Evolutionary conservation across 345 rosid genomes (phyloP), one percentile per base, ranked within the genome.

Genomic region (Pistacia vera): DNA sequence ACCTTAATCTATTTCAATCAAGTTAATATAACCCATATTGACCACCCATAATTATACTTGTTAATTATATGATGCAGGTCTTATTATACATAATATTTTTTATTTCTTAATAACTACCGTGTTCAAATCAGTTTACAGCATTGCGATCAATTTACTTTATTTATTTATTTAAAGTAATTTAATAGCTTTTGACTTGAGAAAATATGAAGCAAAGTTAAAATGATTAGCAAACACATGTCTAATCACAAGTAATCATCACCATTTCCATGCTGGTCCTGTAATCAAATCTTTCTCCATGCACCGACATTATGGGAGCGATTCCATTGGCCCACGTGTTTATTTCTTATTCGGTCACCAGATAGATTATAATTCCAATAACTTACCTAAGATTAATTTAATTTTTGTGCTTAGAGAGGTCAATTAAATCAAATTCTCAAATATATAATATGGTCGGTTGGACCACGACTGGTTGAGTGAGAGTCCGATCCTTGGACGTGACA

Each of bases 211-310:
- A 35, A 57, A 46, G 66, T 67, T 67, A 66, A 80, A 83, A 78
- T 78, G 66, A 81, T 81, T 75, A 80, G 68, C 11, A 61, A 11
- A 70, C 82, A 81, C 79, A 81, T 73, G 84, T 13, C 66, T 44
- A 38, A 58, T 57, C 57, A 28, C 36, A 63, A 8, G 72, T 63
- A 74, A 80, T 83, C 51, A 77, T 77, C 56, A 61, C 11, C 22
- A 2, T 41, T 4, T 0, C 10, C 54, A 65, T 44, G 22, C 58
- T 68, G 60, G 44, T 68, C 72, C 11, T 51, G 4, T 68, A 52
- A 52, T 68, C 59, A 30, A 49, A 49, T n/a, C 69, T 41, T 6
- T 8, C 12, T 41, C 22, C n/a, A 63, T 16, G 36, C 7, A 22
- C 57, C 63, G 14, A 71, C 72, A 4, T 11, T 63, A 66, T 57